Base-by-base conservation (phyloP, 495 filamentous ascomycete species). In the Penicillium lagena region DNA sequence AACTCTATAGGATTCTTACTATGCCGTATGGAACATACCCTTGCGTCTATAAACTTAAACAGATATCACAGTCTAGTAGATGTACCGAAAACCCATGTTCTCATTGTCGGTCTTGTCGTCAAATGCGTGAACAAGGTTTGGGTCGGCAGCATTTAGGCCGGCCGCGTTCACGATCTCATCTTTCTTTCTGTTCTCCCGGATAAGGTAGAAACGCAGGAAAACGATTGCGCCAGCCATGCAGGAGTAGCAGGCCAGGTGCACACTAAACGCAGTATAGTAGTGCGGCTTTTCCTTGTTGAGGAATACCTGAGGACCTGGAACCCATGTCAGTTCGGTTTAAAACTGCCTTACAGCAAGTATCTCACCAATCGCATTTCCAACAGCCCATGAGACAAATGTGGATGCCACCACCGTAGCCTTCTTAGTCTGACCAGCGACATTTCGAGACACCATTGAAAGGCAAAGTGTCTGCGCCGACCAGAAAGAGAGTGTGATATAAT, bases 401-500 rank as follows among this genome's bases (percentile, higher is more conserved):
- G 62, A 56, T 11, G 73, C 73, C 5, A 73, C 68, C 1, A 74
- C 68, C 3, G 66, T 65, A 0, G 73, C 64, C 49, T 85, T 85
- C 59, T 86, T 86, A 7, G 82, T 85, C 50, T 82, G 83, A 11
- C 82, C 82, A 9, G 79, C 80, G n/a, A 86, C 75, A 40, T 86
- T 85, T 12, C 74, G 75, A 1, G 70, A 73, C 40, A 84, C 79
- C 54, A 83, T 71, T 2, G 74, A 75, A 9, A 84, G 60, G 1
- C 79, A 51, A 2, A 78, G 72, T 2, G 79, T 81, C 54, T 81
- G 82, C 2, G 77, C 76, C 9, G 76, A 80, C 49, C 80, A 73
- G 51, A 67, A 68, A 1, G 77, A 75, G 38, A 80, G 67, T 0
- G 76, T 78, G 14, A 83, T 62, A 45, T 85, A 85, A 65, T 82